These are phyloP conservation scores for Coemansia pectinata DNA, from an alignment of 192 early-diverging fungal genomes.

Conservation along the genomic window DNA sequence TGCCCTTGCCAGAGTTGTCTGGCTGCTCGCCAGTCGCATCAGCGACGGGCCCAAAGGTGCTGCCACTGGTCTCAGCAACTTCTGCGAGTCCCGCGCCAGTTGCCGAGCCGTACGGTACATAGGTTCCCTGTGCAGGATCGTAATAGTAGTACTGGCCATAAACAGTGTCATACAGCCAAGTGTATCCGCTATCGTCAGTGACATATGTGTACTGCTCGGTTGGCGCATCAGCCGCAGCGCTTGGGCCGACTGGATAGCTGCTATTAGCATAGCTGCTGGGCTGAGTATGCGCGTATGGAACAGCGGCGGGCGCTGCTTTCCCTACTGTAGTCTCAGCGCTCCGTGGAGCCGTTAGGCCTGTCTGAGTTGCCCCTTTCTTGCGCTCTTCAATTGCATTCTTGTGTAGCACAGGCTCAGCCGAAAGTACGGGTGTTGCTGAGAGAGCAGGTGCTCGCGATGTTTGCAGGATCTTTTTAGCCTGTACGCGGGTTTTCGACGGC, in stretches of 20 bases:
- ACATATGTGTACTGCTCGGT: conserved; percentile 48
- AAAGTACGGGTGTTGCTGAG: neutral
- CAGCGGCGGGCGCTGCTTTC: neutral
- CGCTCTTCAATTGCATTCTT: conserved; percentile 1
- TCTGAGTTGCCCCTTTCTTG: neutral
- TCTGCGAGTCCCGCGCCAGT: neutral
- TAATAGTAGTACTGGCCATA: conserved; percentile 55
- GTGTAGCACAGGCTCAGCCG: conserved; percentile 24
- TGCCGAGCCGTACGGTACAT: conserved; percentile 25
- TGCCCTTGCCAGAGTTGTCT: conserved; percentile 32
- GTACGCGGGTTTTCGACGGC: conserved; percentile 33
- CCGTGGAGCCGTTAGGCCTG: neutral
- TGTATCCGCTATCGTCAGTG: conserved; percentile 42
- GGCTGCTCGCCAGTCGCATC: conserved; percentile 1
- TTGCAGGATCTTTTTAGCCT: conserved; percentile 19
- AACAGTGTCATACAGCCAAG: conserved; percentile 40
- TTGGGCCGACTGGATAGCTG: neutral
- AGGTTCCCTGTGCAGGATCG: conserved; percentile 25
- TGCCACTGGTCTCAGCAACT: neutral
- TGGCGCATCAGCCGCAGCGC: neutral
- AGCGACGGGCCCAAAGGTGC: neutral
- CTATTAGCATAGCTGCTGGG: neutral
- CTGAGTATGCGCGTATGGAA: neutral
- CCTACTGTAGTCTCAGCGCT: neutral
- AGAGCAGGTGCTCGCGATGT: neutral